These are phyloP conservation scores for Aureobasidium pullulans DNA, from an alignment of 2,329 filamentous ascomycete species.

Conservation along the genomic window DNA sequence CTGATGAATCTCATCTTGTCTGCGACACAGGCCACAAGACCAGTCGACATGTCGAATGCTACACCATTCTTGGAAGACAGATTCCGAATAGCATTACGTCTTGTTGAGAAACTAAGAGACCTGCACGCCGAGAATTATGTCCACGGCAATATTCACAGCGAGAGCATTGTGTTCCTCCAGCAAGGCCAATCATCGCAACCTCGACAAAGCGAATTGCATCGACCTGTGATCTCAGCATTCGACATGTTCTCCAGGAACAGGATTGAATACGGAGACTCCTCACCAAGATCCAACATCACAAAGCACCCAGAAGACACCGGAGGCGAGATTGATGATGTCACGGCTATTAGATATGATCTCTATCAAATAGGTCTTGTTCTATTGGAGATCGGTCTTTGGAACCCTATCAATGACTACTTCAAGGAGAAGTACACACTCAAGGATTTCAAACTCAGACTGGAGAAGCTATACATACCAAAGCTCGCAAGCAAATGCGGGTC, in stretches of 20 bases:
- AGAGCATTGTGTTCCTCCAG: slow-evolving; percentile 60
- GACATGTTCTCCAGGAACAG: slow-evolving; percentile 59
- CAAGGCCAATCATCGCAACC: slow-evolving; percentile 37
- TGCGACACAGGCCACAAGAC: slow-evolving; percentile 35
- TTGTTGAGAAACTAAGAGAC: slow-evolving; percentile 65
- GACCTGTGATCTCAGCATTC: slow-evolving; percentile 65
- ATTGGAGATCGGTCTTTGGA: slow-evolving; percentile 70
- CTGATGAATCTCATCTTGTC: slow-evolving; percentile 42
- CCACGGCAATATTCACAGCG: slow-evolving; percentile 63
- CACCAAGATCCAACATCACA: slow-evolving; percentile 17
- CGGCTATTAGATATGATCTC: slow-evolving; percentile 49
- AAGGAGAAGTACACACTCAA: slow-evolving; percentile 53
- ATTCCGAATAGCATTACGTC: slow-evolving; percentile 65
- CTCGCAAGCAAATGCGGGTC: slow-evolving; percentile 63
- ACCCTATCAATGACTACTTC: slow-evolving; percentile 52
- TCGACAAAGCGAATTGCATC: slow-evolving; percentile 49
- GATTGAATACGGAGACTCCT: slow-evolving; percentile 51
- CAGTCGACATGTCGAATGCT: slow-evolving; percentile 31
- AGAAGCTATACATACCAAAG: slow-evolving; percentile 56
- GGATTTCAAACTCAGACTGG: slow-evolving; percentile 57
- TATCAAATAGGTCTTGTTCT: slow-evolving; percentile 68
- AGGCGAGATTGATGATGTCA: slow-evolving; percentile 42
- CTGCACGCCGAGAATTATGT: slow-evolving; percentile 62
- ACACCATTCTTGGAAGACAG: slow-evolving; percentile 66
- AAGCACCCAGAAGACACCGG: slow-evolving; percentile 26